Evolutionary conservation across 371 early-diverging fungal genomes (phyloP).

Genomic region (Rhizomucor miehei): DNA sequence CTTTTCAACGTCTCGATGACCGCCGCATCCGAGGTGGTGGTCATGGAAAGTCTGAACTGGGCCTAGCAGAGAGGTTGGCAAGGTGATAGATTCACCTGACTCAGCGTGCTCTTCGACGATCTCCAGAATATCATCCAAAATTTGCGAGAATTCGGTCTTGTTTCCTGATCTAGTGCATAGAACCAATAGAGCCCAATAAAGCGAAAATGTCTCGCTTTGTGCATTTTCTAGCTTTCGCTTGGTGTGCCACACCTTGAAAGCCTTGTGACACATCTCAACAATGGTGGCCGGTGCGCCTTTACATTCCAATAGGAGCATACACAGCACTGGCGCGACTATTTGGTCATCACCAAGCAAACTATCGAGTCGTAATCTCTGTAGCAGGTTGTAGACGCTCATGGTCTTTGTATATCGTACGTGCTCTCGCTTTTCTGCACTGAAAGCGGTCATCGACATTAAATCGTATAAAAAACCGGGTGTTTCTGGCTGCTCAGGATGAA

Average conservation of each 20-base stretch:
- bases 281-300: conserved; percentile 16
- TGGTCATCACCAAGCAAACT: conserved; percentile 29
- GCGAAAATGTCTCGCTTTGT: conserved; percentile 6
- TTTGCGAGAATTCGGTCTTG: conserved; percentile 15
- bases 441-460: conserved; percentile 24
- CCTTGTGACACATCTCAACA: conserved; percentile 21
- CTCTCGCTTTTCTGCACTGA: conserved; percentile 26
- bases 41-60: conserved; percentile 38
- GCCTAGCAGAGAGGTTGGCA: conserved; percentile 28
- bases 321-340: conserved; percentile 32
- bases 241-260: conserved; percentile 26
- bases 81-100: neutral
- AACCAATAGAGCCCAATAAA: conserved; percentile 30
- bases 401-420: conserved; percentile 25
- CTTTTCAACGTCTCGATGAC: neutral
- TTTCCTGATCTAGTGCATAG: conserved; percentile 28
- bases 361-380: conserved; percentile 19
- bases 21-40: conserved; percentile 11
- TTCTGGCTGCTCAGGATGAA: conserved; percentile 31
- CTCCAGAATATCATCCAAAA: conserved; percentile 5
- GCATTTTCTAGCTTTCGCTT: conserved; percentile 2
- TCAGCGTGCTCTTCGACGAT: neutral
- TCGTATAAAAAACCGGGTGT: conserved; percentile 33
- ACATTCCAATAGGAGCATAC: conserved; percentile 30
- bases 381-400: conserved; percentile 25